Evolutionary conservation across 2,329 filamentous ascomycete species (phyloP).

Genomic region (Scopulariopsis brevicaulis): DNA sequence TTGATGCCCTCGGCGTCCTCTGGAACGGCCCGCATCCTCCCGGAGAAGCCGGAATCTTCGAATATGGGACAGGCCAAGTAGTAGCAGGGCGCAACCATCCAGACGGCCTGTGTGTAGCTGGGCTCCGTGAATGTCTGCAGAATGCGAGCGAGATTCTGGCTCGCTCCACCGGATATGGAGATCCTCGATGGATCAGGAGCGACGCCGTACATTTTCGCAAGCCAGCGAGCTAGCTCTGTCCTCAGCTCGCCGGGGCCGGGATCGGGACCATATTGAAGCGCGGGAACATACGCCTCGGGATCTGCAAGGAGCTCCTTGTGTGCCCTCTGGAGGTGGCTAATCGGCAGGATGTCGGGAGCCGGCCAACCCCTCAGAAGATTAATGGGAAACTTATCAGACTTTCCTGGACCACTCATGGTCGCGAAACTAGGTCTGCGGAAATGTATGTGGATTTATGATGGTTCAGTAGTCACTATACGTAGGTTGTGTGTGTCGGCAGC

Average conservation of each 20-base stretch:
- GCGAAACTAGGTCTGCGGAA: not conserved
- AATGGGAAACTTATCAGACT: constrained; percentile 31
- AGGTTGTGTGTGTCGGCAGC: not conserved
- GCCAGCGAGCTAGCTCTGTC: constrained; percentile 57
- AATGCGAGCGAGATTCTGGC: constrained; percentile 68
- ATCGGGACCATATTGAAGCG: constrained; percentile 72
- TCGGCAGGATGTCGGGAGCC: constrained; percentile 50
- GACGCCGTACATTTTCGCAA: constrained; percentile 47
- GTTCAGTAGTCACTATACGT: not conserved
- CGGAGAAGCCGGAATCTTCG: constrained; percentile 64
- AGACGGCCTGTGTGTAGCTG: constrained; percentile 60
- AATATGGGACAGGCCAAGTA: constrained; percentile 80
- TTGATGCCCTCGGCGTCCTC: constrained; percentile 74
- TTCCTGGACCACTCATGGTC: not conserved
- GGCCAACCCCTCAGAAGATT: constrained; percentile 64
- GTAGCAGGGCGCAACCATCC: constrained; percentile 75
- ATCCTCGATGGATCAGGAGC: constrained; percentile 44
- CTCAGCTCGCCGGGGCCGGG: constrained; percentile 61
- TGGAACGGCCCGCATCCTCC: constrained; percentile 55
- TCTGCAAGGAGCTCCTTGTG: constrained; percentile 49
- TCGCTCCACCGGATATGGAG: constrained; percentile 75
- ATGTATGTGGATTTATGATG: not conserved
- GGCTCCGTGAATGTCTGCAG: constrained; percentile 75
- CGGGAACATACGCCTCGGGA: constrained; percentile 44
- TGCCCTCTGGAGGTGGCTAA: constrained; percentile 47